Percentiles rank a stretch among this genome's conserved stretches.
These are phyloP conservation scores for Fusarium mangiferae DNA, from an alignment of 2,329 filamentous ascomycete genomes.

Conservation along the genomic window DNA sequence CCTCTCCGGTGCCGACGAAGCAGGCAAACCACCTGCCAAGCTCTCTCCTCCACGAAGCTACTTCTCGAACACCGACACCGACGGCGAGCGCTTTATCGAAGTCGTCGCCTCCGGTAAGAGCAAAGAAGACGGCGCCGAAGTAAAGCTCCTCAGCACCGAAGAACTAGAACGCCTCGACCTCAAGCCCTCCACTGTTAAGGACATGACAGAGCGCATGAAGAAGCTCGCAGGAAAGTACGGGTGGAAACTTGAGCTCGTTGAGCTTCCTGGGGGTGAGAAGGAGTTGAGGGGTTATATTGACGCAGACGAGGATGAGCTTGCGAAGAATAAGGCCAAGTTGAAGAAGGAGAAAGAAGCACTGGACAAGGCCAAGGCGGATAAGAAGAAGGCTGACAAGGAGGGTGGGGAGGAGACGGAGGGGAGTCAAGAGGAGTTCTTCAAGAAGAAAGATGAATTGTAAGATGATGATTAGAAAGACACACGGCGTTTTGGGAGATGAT, in stretches of 20 bases:
- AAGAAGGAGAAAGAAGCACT: constrained; percentile 25
- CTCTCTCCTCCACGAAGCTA: constrained; percentile 58
- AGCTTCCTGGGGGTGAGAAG: constrained; percentile 65
- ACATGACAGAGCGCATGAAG: constrained; percentile 74
- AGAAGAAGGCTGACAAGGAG: constrained; percentile 46
- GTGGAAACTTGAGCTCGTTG: constrained; percentile 85
- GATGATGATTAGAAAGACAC: constrained; percentile 52
- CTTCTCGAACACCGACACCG: constrained; percentile 41
- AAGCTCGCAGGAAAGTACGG: constrained; percentile 74
- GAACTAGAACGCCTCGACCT: constrained; percentile 76
- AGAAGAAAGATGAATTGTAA: constrained; percentile 39
- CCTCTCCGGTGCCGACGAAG: constrained; percentile 58
- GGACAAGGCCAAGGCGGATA: constrained; percentile 32
- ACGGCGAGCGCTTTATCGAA: constrained; percentile 50
- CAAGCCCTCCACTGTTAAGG: constrained; percentile 73
- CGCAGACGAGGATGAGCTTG: constrained; percentile 57
- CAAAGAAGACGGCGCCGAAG: constrained; percentile 68
- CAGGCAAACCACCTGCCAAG: constrained; percentile 58
- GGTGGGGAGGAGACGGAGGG: constrained; percentile 26
- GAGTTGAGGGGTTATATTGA: constrained; percentile 79
- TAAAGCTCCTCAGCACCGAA: constrained; percentile 70
- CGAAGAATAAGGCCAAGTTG: constrained; percentile 32
- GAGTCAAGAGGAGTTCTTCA: constrained; percentile 23
- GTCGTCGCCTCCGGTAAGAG: constrained; percentile 58
- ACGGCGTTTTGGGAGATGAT: constrained; percentile 22